Evolutionary conservation across 2,329 filamentous ascomycete species (phyloP), one percentile per base, ranked within the genome.

Genomic region (Lecanicillium sp.): DNA sequence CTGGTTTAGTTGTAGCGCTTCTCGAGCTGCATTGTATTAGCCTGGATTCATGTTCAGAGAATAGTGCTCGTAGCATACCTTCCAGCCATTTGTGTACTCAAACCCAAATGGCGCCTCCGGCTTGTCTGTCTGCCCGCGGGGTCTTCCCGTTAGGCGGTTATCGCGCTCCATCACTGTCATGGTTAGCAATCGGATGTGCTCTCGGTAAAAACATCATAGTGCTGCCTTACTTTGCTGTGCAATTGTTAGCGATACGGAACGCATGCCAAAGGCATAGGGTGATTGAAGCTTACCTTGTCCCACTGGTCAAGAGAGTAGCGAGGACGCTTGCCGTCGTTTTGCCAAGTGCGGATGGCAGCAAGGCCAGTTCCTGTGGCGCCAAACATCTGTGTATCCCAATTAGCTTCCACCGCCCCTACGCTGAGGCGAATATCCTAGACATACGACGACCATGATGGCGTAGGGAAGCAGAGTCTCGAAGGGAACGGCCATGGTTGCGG

Each of bases 391-490:
- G 11, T 45, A 54, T 43, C 2, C 30, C 17, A 39, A 48, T 67
- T 48, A 67, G 60, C 51, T 42, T 43, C 32, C 17, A 10, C 6
- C 11, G 5, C 8, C 39, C 44, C 21, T 15, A 23, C 37, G 50
- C 30, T 44, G 19, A 48, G 48, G 44, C 35, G 51, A 27, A 43
- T 46, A 41, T 50, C n/a, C 23, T 37, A 41, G 44, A 63, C 77
- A 65, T 73, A 83, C 79, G 60, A 66, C 71, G 58, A 79, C 64
- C 64, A 83, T 78, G 72, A 84, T 82, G 65, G 69, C 80, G 65
- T 83, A 83, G 36, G 80, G 79, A 66, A 84, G 70, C 55, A 84
- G 61, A 42, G 78, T 69, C 66, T 84, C 80, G 67, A 83, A 84
- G 40, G 80, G 80, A 54, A 84, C 67, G 51, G 77, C 76, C 80